Conservation (phyloP, 257 asterid species). For the Ocimum tenuiflorum region DNA sequence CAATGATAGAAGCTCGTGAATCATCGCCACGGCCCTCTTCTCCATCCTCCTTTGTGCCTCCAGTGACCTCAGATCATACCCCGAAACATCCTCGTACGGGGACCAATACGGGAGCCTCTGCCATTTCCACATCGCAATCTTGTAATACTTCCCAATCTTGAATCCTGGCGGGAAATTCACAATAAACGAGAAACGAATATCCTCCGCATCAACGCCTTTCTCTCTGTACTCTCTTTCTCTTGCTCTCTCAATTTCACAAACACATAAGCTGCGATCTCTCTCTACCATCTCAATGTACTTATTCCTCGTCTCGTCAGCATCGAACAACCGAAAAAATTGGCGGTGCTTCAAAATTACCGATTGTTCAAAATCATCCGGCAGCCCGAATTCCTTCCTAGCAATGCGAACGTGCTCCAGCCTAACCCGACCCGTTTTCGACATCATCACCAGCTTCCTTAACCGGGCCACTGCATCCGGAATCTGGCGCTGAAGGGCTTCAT, state of each 20-base stretch:
- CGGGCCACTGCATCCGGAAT: constrained; percentile 58
- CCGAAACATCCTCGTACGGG: constrained; percentile 68
- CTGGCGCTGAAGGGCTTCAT: constrained; percentile 52
- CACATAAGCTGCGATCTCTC: constrained; percentile 38
- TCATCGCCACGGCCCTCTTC: constrained; percentile 77
- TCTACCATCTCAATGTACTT: constrained; percentile 72
- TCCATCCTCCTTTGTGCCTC: constrained; percentile 93
- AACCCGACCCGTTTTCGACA: constrained; percentile 66
- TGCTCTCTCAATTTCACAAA: constrained; percentile 58
- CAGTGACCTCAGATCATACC: constrained; percentile 71
- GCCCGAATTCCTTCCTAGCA: constrained; percentile 66
- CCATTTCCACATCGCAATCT: constrained; percentile 91
- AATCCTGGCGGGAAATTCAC: constrained; percentile 87
- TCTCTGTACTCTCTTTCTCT: constrained; percentile 71
- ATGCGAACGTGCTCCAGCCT: constrained; percentile 75
- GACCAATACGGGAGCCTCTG: constrained; percentile 96
- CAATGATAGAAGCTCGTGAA: constrained; percentile 60
- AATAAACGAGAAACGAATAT: constrained; percentile 60
- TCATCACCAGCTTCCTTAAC: constrained; percentile 53
- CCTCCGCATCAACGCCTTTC: constrained; percentile 71
- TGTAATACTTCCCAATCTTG: constrained; percentile 74
- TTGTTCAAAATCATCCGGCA: constrained; percentile 78
- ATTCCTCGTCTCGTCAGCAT: constrained; percentile 74
- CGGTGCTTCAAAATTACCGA: constrained; percentile 69
- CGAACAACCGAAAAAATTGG: constrained; percentile 57